Evolutionary conservation across 2,329 filamentous ascomycete genomes (phyloP), one percentile per base, ranked within the genome.

Genomic region (Talaromyces sp.): DNA sequence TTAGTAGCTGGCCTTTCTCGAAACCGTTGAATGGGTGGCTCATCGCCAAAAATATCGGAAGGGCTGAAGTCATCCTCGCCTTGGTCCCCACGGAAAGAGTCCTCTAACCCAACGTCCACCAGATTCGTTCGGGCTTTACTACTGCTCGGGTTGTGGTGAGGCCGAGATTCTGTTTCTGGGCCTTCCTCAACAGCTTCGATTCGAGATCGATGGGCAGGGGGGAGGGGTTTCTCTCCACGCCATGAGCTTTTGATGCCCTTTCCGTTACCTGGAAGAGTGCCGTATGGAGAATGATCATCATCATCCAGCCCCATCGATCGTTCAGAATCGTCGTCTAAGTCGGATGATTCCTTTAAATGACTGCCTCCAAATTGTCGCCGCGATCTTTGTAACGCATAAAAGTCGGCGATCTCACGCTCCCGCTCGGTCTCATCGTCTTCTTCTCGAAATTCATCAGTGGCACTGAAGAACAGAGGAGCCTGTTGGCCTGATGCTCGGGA

Each of bases 381-480:
- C 60, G 93, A 97, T 63, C 88, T 84, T 72, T 97, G 92, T 52
- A 99, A 78, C 5, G 93, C 93, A 73, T 92, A 95, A 61, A 94
- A 86, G 73, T 97, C 94, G n/a, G 91, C 91, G 30, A 93, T 90
- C 68, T 97, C 93, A 49, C 91, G 81, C 64, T 95, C 90, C 64
- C 90, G 87, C 73, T 96, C 91, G 64, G 90, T 88, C 70, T 94
- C 92, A 56, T 97, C 93, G 58, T 97, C 92, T 67, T 95, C 90
- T 73, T 97, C 92, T 56, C 89, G 86, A 60, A 95, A 94, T 67
- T 95, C 91, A 70, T 96, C 91, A 14, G 91, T 84, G 4, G 90
- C 87, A 67, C 91, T 96, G 73, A 94, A 91, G 72, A 99, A 97
- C n/a, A 99, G 80, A 50, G 94, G 94, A 9, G 93, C 92, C 62